Percentiles rank a stretch among this genome's conserved stretches.
phyloP scores from a whole-genome alignment of 208 protist species.

The Porcisia deanei region DNA sequence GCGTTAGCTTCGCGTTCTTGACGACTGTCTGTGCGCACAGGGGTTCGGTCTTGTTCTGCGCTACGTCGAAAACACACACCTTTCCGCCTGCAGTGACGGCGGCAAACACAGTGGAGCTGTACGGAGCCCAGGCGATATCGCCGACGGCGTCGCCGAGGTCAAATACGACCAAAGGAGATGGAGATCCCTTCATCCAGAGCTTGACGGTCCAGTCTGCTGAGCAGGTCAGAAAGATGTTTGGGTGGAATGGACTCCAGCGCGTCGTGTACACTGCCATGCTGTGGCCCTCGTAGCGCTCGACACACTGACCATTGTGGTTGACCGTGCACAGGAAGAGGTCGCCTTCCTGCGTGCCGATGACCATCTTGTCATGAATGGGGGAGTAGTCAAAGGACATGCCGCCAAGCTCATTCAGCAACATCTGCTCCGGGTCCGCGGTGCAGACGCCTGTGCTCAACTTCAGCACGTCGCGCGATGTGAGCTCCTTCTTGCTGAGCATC shows the following conservation, averaged over 20 bases:
- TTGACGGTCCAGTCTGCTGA: conserved; percentile 98
- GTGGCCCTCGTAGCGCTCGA: conserved; percentile 94
- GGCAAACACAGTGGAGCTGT: conserved; percentile 96
- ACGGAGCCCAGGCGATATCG: conserved; percentile 97
- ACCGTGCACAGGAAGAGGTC: conserved; percentile 95
- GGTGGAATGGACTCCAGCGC: conserved; percentile 96
- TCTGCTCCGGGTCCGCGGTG: conserved; percentile 82
- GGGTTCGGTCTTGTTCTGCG: conserved; percentile 96
- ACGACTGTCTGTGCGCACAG: conserved; percentile 96
- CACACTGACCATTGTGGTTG: conserved; percentile 94
- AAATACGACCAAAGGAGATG: conserved; percentile 93
- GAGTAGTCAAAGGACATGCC: conserved; percentile 97
- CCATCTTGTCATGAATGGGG: conserved; percentile 77
- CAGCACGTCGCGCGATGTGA: conserved; percentile 94
- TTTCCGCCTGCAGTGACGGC: conserved; percentile 96
- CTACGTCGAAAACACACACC: conserved; percentile 93
- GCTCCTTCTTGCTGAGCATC: conserved; percentile 95
- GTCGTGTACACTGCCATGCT: conserved; percentile 95
- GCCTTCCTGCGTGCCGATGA: conserved; percentile 97
- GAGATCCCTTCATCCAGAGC: conserved; percentile 93
- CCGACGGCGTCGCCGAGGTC: conserved; percentile 95
- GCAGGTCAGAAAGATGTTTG: conserved; percentile 94
- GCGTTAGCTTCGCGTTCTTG: conserved; percentile 96
- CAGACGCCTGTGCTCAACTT: conserved; percentile 73
- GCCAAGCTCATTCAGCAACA: conserved; percentile 87